Percentiles rank a stretch among this genome's conserved stretches.
Conservation (phyloP, 257 asterid genomes). For the Handroanthus guayacan region DNA sequence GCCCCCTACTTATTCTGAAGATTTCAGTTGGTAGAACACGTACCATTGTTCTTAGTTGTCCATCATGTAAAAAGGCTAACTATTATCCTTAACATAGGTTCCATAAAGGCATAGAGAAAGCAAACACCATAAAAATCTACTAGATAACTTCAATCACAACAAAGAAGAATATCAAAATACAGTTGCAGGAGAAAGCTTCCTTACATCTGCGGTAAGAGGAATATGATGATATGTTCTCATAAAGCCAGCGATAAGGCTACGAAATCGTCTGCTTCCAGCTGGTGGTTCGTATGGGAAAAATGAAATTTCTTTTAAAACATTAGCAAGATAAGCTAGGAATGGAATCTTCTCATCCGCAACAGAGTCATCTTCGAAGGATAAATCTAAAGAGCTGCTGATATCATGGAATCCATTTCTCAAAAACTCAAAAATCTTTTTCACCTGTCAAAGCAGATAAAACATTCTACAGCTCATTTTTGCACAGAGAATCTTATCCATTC, state of each 20-base stretch:
- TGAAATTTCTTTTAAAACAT: slow-evolving; percentile 75
- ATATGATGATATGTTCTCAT: slow-evolving; percentile 93
- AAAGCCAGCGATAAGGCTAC: slow-evolving; percentile 82
- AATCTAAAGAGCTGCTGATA: slow-evolving; percentile 91
- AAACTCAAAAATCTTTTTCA: slow-evolving; percentile 85
- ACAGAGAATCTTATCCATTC: slow-evolving; percentile 14
- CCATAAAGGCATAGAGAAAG: slow-evolving; percentile 12
- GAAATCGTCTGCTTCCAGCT: slow-evolving; percentile 93
- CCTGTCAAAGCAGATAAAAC: slow-evolving; percentile 67
- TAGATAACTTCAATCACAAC: neutral
- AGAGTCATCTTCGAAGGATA: slow-evolving; percentile 92
- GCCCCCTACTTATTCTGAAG: neutral
- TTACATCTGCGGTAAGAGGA: slow-evolving; percentile 92
- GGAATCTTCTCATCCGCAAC: slow-evolving; percentile 99
- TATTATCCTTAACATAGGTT: slow-evolving; percentile 1
- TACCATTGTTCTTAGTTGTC: neutral
- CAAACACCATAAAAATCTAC: slow-evolving; percentile 1
- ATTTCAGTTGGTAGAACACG: neutral
- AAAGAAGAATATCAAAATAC: slow-evolving; percentile 24
- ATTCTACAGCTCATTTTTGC: slow-evolving; percentile 34
- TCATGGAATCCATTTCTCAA: slow-evolving; percentile 86
- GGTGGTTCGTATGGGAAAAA: slow-evolving; percentile 92
- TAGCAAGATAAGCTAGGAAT: slow-evolving; percentile 93
- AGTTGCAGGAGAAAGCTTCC: slow-evolving; percentile 38
- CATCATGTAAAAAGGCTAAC: slow-evolving; percentile 9